phyloP scores from a whole-genome alignment of 805 yeast genomes.

The Candida pini region DNA sequence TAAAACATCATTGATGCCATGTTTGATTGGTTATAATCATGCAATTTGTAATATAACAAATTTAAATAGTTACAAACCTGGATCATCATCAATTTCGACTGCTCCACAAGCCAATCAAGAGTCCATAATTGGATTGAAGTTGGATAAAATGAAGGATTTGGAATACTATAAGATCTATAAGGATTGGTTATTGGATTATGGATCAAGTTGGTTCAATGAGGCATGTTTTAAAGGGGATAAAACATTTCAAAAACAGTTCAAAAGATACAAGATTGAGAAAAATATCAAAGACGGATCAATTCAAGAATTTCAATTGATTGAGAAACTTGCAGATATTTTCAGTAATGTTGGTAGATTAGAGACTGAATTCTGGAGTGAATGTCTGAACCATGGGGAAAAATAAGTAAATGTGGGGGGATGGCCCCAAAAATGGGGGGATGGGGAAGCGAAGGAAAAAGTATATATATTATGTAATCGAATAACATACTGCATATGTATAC shows the following conservation, averaged over 20 bases:
- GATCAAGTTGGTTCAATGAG: conserved; percentile 48
- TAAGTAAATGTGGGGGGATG: not conserved
- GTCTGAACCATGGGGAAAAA: conserved; percentile 6
- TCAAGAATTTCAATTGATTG: conserved; percentile 31
- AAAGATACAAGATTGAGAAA: conserved; percentile 28
- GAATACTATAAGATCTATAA: conserved; percentile 28
- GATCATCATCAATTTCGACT: too few species aligned
- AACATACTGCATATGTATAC: too few species aligned
- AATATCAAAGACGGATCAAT: conserved; percentile 31
- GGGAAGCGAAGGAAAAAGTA: too few species aligned
- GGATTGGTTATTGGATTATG: conserved; percentile 61
- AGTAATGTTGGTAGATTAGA: conserved; percentile 56
- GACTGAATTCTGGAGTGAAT: conserved; percentile 61
- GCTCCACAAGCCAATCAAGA: not conserved
- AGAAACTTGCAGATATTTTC: conserved; percentile 50
- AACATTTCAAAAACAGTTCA: conserved; percentile 6
- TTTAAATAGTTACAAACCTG: conserved; percentile 7
- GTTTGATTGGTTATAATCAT: conserved; percentile 64
- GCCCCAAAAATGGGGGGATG: too few species aligned
- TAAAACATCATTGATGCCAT: conserved; percentile 67
- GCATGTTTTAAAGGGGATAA: conserved; percentile 47
- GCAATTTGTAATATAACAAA: too few species aligned
- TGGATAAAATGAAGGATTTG: conserved; percentile 29
- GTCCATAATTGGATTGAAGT: conserved; percentile 12
- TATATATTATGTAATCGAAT: too few species aligned